These are phyloP conservation scores for Fusarium chuoi DNA, from an alignment of 2,329 filamentous ascomycete genomes.

Conservation along the genomic window DNA sequence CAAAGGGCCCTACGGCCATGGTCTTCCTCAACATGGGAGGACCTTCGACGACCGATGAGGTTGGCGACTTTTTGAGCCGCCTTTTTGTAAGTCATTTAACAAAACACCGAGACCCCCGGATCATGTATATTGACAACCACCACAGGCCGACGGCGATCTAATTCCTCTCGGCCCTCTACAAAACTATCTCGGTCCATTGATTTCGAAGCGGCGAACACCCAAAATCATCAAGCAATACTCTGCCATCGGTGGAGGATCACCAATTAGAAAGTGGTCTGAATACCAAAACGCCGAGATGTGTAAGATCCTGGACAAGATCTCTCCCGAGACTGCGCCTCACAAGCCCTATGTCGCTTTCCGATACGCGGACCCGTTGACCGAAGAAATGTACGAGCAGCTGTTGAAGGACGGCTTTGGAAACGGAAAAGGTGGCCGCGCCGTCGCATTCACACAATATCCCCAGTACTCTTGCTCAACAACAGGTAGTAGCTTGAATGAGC, in stretches of 20 bases:
- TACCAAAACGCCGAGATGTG: conserved; percentile 95
- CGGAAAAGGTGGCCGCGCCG: conserved; percentile 89
- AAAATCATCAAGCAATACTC: conserved; percentile 98
- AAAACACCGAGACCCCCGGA: background rate
- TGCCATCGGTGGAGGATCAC: conserved; percentile 95
- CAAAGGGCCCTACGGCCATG: conserved; percentile 91
- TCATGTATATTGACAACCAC: conserved; percentile 22
- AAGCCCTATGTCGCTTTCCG: conserved; percentile 98
- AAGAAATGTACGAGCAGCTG: conserved; percentile 88
- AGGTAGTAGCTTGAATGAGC: conserved; percentile 92
- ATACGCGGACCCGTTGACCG: conserved; percentile 92
- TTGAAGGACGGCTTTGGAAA: conserved; percentile 90
- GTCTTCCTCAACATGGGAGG: conserved; percentile 99
- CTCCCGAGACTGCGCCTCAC: conserved; percentile 92
- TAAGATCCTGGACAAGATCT: conserved; percentile 91
- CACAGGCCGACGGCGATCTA: conserved; percentile 86
- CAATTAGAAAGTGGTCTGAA: conserved; percentile 98
- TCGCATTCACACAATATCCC: conserved; percentile 98
- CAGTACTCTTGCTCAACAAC: conserved; percentile 99
- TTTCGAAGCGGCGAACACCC: conserved; percentile 86
- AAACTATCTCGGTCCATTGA: conserved; percentile 87
- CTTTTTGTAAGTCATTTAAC: conserved; percentile 78
- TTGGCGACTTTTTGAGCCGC: conserved; percentile 87
- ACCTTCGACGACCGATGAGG: conserved; percentile 87
- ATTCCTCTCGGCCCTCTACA: conserved; percentile 96